Evolutionary conservation across 352 stramenopile species (phyloP).

Genomic region (Phytopythium boreale): DNA sequence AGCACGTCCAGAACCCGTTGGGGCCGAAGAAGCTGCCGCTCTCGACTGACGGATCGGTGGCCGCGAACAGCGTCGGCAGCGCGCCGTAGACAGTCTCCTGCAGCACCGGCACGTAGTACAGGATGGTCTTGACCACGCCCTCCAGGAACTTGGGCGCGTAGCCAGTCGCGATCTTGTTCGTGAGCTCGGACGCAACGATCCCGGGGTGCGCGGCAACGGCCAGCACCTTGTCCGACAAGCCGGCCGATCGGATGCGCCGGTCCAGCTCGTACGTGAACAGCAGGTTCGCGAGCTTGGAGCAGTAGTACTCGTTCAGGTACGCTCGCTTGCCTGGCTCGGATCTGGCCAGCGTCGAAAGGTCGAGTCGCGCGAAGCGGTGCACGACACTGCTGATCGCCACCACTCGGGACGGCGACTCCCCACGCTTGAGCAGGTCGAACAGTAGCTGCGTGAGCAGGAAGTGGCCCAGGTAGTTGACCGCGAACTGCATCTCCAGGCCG

Average conservation of each 20-base stretch:
- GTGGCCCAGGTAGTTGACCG: conserved; percentile 57
- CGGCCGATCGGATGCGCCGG: conserved; percentile 21
- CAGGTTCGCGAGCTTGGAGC: conserved; percentile 43
- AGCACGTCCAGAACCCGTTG: conserved; percentile 24
- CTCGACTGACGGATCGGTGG: conserved; percentile 19
- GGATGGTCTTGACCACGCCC: conserved; percentile 24
- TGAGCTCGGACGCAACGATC: conserved; percentile 26
- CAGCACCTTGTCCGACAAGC: conserved; percentile 21
- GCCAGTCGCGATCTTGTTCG: conserved; percentile 19
- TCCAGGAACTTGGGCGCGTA: conserved; percentile 22
- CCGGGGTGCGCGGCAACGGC: conserved; percentile 30
- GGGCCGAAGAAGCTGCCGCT: conserved; percentile 24
- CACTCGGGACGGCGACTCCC: conserved; percentile 19
- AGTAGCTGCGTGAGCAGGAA: conserved; percentile 54
- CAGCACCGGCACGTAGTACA: conserved; percentile 26
- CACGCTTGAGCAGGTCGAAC: conserved; percentile 39
- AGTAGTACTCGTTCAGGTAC: conserved; percentile 46
- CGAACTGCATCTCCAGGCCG: conserved; percentile 59
- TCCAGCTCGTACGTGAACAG: conserved; percentile 48
- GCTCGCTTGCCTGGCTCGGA: conserved; percentile 22
- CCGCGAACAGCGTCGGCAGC: conserved; percentile 28
- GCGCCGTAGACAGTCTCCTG: conserved; percentile 27
- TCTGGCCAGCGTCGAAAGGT: conserved; percentile 26
- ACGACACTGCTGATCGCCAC: conserved; percentile 36
- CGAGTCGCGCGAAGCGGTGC: conserved; percentile 24